phyloP scores from a whole-genome alignment of 768 basidiomycete genomes.

The Chalciporus chontae region DNA sequence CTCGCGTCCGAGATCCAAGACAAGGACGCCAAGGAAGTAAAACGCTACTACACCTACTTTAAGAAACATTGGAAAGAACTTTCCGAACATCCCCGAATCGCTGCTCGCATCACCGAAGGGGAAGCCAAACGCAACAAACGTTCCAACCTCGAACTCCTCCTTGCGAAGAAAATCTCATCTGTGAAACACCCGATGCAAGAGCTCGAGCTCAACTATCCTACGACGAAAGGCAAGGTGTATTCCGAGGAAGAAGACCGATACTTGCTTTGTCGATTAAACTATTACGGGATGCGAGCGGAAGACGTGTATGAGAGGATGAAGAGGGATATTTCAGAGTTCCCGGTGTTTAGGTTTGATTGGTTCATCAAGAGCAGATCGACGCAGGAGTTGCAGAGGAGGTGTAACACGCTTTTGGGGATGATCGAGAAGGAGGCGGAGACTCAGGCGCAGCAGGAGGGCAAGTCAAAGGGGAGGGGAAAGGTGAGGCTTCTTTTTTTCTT shows the following conservation, averaged over 20 bases:
- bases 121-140: conserved; percentile 88
- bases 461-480: conserved; percentile 65
- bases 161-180: conserved; percentile 78
- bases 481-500: conserved; percentile 33
- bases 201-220: conserved; percentile 91
- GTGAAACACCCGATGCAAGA: conserved; percentile 95
- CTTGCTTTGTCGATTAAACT: conserved; percentile 81
- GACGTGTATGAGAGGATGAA: conserved; percentile 95
- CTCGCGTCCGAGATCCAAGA: conserved; percentile 84
- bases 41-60: conserved; percentile 78
- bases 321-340: conserved; percentile 94
- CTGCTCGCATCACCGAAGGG: conserved; percentile 82
- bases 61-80: conserved; percentile 83
- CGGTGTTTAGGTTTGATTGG: conserved; percentile 97
- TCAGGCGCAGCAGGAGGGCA: conserved; percentile 64
- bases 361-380: conserved; percentile 94
- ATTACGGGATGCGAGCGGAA: conserved; percentile 86
- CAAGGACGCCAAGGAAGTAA: conserved; percentile 75
- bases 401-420: conserved; percentile 83
- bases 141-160: conserved; percentile 72
- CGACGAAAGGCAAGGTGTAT: conserved; percentile 95
- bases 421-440: conserved; percentile 86
- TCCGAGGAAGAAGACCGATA: conserved; percentile 97
- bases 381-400: conserved; percentile 83
- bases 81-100: conserved; percentile 71